Evolutionary conservation across 2,329 filamentous ascomycete genomes (phyloP).

Genomic region (Metarhizium humberi): DNA sequence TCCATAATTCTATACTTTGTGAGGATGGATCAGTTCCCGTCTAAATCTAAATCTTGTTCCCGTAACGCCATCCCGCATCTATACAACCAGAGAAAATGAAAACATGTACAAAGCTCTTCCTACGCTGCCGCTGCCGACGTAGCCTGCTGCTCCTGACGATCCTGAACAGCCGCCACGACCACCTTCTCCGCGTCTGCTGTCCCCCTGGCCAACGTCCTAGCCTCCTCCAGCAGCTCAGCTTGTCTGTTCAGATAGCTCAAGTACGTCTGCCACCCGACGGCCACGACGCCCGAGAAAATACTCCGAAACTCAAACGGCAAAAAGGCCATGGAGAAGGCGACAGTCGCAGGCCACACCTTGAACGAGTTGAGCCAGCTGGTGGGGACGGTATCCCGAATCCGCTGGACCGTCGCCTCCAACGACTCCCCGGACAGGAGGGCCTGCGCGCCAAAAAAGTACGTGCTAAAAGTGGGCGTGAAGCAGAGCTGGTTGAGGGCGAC

Average conservation of each 20-base stretch:
- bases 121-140: neutral
- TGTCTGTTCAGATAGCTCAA: conserved; percentile 68
- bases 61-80: neutral
- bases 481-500: conserved; percentile 69
- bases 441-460: conserved; percentile 76
- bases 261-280: conserved; percentile 90
- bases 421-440: conserved; percentile 63
- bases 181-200: neutral
- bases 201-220: neutral
- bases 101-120: neutral
- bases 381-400: conserved; percentile 68
- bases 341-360: conserved; percentile 84
- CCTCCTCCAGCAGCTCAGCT: conserved; percentile 41
- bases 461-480: conserved; percentile 78
- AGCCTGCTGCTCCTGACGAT: neutral
- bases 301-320: conserved; percentile 70
- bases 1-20: too few relatives aligned
- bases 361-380: conserved; percentile 67
- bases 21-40: neutral
- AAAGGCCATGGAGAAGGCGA: conserved; percentile 80
- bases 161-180: neutral
- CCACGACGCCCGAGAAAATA: conserved; percentile 69
- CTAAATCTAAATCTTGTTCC: neutral
- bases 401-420: conserved; percentile 54
- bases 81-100: neutral